Conservation (phyloP, 805 yeast species). For the Kodamaea fukazawae region DNA sequence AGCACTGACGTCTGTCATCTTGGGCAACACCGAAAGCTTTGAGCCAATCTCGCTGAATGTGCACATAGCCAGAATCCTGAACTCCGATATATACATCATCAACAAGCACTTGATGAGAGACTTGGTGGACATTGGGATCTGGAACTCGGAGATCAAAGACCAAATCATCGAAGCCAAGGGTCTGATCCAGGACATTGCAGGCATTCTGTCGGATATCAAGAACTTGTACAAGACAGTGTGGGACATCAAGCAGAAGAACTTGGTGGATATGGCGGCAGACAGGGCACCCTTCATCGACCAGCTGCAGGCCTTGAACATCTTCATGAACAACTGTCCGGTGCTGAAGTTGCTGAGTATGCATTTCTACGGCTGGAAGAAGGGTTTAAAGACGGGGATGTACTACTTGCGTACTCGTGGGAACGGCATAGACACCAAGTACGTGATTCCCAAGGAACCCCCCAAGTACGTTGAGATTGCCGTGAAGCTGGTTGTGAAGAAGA, state of each 20-base stretch:
- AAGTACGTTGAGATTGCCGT: slow-evolving; percentile 2
- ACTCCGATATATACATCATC: slow-evolving; percentile 93
- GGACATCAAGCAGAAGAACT: slow-evolving; percentile 86
- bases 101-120: slow-evolving; percentile 84
- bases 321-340: slow-evolving; percentile 35
- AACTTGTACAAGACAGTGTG: slow-evolving; percentile 89
- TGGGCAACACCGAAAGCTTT: slow-evolving; percentile 92
- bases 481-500: slow-evolving; percentile 3
- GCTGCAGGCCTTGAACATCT: slow-evolving; percentile 45
- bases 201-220: slow-evolving; percentile 73
- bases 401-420: slow-evolving; percentile 32
- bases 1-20: slow-evolving; percentile 93
- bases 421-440: slow-evolving; percentile 7
- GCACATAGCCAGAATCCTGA: slow-evolving; percentile 83
- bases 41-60: slow-evolving; percentile 95
- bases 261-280: slow-evolving; percentile 85
- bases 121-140: slow-evolving; percentile 73
- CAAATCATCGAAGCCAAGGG: slow-evolving; percentile 76
- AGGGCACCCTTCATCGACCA: slow-evolving; percentile 67
- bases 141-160: slow-evolving; percentile 80
- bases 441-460: slow-evolving; percentile 7
- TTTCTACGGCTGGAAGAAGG: slow-evolving; percentile 41
- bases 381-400: slow-evolving; percentile 41
- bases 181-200: slow-evolving; percentile 73
- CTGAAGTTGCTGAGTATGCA: slow-evolving; percentile 43